Evolutionary conservation across 2,329 filamentous ascomycete genomes (phyloP), one percentile per base, ranked within the genome.

Genomic region (Myriosclerotinia duriaeana): DNA sequence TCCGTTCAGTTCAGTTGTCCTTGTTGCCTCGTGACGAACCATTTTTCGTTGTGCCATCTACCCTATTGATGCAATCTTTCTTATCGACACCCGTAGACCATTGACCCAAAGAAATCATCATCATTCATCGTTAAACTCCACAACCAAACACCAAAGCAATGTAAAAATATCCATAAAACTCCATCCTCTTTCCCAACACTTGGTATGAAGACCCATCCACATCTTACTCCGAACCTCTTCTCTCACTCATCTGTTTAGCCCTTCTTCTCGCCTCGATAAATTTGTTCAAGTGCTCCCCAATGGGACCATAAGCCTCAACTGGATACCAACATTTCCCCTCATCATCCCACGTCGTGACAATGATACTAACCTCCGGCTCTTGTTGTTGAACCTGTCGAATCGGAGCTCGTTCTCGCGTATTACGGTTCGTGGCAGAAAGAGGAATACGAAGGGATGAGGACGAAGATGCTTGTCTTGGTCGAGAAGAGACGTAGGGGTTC

Each of bases 331-430:
- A 66, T 34, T 66, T 66, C 17, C 58, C 56, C 30, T 66, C 65
- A 56, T 66, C 65, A 55, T 66, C 65, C 65, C 65, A 66, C 30
- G 58, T 66, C 40, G 65, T 66, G 34, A 66, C 65, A 66, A 66
- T 66, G 30, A 66, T 66, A 59, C 65, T 66, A n/a, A 66, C 65
- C 63, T 66, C 65, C 44, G 64, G 44, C 52, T 66, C 64, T 53
- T n/a, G 64, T 38, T 52, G 64, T 53, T 66, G 55, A n/a, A 61
- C 50, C 26, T 65, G 53, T 22, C 63, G 63, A 34, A 60, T 11
- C 6, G 63, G 53, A 17, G 55, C 63, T 22, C 63, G 63, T 66
- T 66, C 38, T 52, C 55, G 58, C n/a, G 48, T n/a, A 6, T 63
- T 53, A 12, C 64, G 55, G 55, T 46, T 53, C 17, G 60, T 5